Conservation (phyloP, 352 stramenopile species). For the Thalassiosira sp. region DNA sequence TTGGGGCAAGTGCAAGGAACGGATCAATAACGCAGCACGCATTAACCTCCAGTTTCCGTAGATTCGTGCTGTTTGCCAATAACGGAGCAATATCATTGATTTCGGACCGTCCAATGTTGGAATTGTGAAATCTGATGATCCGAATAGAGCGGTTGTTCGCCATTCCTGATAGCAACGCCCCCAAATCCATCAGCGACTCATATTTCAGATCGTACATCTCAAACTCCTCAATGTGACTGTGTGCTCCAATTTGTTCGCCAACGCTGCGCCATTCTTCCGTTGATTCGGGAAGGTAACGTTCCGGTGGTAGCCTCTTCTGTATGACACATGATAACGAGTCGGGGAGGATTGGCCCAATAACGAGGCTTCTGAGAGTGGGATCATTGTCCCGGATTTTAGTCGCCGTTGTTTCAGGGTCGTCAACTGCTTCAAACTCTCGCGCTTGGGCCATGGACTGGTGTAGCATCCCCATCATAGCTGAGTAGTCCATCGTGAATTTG, state of each 20-base stretch:
- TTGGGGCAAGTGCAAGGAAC: neutral
- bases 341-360: neutral
- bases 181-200: neutral
- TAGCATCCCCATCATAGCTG: neutral
- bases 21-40: neutral
- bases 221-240: neutral
- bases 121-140: neutral
- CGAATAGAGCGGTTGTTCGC: neutral
- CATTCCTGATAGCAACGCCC: neutral
- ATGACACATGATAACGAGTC: neutral
- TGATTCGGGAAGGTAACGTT: neutral
- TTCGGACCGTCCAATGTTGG: neutral
- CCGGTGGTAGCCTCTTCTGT: neutral
- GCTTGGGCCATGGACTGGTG: neutral
- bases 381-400: neutral
- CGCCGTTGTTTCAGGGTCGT: neutral
- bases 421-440: neutral
- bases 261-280: neutral
- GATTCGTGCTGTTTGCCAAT: neutral
- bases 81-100: neutral
- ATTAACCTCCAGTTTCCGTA: neutral
- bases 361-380: neutral
- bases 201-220: neutral
- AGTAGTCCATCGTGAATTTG: conserved; percentile 1
- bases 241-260: neutral